phyloP scores from a whole-genome alignment of 1,284 basidiomycete species.

The Microbotryum intermedium region DNA sequence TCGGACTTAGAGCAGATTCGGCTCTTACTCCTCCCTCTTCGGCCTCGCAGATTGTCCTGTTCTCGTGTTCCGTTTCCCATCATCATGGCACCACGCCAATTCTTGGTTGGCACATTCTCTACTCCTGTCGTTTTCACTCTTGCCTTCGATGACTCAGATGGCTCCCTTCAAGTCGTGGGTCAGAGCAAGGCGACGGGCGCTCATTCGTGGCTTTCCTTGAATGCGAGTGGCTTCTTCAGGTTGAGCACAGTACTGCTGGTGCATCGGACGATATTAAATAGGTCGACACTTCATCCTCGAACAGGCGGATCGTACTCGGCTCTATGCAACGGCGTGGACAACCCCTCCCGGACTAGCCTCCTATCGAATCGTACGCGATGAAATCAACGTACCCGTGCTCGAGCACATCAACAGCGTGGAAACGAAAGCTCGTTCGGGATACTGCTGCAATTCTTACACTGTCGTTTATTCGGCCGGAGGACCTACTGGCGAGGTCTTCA shows the following conservation, averaged over 20 bases:
- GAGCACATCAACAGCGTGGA: slow-evolving; percentile 25
- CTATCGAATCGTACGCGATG: slow-evolving; percentile 25
- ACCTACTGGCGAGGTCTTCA: slow-evolving; percentile 40
- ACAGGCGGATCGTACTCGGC: slow-evolving; percentile 18
- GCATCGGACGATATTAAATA: neutral
- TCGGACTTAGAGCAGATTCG: no score
- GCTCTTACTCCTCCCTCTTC: no score
- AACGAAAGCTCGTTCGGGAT: slow-evolving; percentile 35
- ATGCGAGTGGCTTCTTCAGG: slow-evolving; percentile 1
- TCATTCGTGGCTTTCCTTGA: slow-evolving; percentile 37
- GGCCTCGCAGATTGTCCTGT: no score
- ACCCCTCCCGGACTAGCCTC: slow-evolving; percentile 32
- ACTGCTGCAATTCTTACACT: slow-evolving; percentile 34
- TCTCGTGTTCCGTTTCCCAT: no score
- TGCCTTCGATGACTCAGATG: slow-evolving; percentile 26
- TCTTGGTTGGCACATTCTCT: slow-evolving; percentile 38
- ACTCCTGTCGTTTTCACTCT: slow-evolving; percentile 34
- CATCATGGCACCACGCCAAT: slow-evolving; percentile 14
- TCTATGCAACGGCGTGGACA: slow-evolving; percentile 38
- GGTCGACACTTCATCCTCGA: no score
- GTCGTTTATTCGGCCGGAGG: slow-evolving; percentile 42
- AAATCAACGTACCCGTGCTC: slow-evolving; percentile 13
- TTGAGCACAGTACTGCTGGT: neutral
- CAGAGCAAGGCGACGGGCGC: slow-evolving; percentile 31
- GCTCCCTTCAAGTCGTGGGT: slow-evolving; percentile 22